Conservation (phyloP, 257 asterid genomes). For the Cynanchum wilfordii region DNA sequence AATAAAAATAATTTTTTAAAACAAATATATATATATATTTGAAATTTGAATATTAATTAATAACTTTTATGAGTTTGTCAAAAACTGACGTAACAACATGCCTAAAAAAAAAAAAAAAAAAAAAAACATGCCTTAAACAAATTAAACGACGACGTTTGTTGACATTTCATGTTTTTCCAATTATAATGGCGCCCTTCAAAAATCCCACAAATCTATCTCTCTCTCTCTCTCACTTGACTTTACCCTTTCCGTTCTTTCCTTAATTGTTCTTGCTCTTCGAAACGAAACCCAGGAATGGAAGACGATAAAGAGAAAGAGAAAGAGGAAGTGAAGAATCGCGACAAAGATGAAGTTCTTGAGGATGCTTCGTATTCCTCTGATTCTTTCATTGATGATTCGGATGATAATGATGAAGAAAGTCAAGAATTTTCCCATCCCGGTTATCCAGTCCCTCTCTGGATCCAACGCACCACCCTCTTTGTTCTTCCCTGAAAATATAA, state of each 20-base stretch:
- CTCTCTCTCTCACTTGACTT: neutral
- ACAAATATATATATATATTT: too few species aligned
- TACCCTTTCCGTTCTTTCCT: neutral
- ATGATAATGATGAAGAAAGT: conserved; percentile 17
- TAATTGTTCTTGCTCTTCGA: neutral
- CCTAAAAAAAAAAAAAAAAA: too few species aligned
- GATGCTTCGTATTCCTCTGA: conserved; percentile 28
- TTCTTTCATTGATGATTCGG: conserved; percentile 30
- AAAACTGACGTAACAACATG: too few species aligned
- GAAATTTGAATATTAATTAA: too few species aligned
- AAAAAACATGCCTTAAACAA: too few species aligned
- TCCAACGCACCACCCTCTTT: neutral
- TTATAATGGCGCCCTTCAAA: conserved; percentile 6
- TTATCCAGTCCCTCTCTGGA: neutral
- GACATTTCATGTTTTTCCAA: neutral
- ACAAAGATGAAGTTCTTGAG: conserved; percentile 9
- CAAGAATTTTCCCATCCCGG: conserved; percentile 28
- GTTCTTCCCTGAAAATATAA: neutral
- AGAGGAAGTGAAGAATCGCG: neutral
- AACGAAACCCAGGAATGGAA: conserved; percentile 2
- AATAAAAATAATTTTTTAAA: too few species aligned
- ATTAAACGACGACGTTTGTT: conserved; percentile 1
- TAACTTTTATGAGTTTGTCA: too few species aligned
- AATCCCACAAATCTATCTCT: neutral
- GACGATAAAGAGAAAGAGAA: conserved; percentile 8